A percentile compares a stretch with the other conserved stretches of the same genome.
Evolutionary conservation across 2,329 filamentous ascomycete species (phyloP).

Genomic region (Trichoderma sp.): DNA sequence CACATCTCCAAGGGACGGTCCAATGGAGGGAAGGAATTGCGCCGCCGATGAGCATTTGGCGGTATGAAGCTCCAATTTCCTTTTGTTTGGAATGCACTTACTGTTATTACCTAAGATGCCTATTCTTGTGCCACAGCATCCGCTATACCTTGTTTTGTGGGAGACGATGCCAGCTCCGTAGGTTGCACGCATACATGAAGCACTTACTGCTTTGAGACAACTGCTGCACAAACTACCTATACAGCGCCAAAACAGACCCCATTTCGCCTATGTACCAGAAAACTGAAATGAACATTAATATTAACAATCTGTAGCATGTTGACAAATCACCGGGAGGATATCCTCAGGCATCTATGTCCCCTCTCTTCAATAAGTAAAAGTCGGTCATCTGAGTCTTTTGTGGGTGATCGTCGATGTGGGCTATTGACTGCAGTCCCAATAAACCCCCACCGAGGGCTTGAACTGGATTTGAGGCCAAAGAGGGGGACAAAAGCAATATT

Average conservation of each 20-base stretch:
- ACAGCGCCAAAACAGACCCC: background rate
- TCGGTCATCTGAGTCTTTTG: background rate
- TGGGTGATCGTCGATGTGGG: background rate
- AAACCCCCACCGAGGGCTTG: background rate
- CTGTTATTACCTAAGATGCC: background rate
- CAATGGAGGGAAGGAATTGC: background rate
- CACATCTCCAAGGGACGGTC: constrained; percentile 15
- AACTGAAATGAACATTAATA: background rate
- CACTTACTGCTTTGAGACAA: background rate
- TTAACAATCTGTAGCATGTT: background rate
- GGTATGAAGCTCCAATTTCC: background rate
- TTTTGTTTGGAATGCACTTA: background rate
- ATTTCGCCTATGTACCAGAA: background rate
- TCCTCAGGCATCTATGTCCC: background rate
- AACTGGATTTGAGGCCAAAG: background rate
- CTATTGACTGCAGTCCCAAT: background rate
- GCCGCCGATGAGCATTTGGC: background rate
- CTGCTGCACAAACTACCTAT: background rate
- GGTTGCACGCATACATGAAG: background rate
- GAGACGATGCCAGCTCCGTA: background rate
- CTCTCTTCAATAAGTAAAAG: background rate
- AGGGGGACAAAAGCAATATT: background rate
- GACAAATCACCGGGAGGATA: background rate
- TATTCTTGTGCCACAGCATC: background rate
- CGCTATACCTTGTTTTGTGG: background rate